Percentiles rank a stretch among this genome's conserved stretches.
Evolutionary conservation across 2,329 filamentous ascomycete species (phyloP).

Genomic region (Claviceps paspali): DNA sequence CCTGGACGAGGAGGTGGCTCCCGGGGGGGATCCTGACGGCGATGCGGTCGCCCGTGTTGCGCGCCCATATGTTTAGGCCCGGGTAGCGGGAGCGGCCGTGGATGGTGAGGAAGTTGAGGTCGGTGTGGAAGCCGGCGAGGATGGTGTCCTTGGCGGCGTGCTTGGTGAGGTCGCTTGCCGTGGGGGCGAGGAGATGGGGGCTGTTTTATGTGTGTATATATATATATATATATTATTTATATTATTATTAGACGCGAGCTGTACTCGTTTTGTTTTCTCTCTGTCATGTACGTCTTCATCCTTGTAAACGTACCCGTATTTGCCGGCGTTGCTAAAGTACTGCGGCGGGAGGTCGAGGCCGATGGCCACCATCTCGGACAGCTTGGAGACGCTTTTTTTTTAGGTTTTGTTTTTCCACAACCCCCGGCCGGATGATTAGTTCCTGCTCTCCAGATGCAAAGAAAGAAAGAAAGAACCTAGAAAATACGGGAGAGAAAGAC

Average conservation of each 20-base stretch:
- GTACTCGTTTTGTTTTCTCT: no score
- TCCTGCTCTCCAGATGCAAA: no score
- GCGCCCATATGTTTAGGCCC: conserved; percentile 47
- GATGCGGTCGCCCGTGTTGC: conserved; percentile 44
- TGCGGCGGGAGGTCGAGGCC: conserved; percentile 37
- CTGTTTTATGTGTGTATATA: no score
- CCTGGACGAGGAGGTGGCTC: conserved; percentile 44
- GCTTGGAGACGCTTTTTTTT: conserved; percentile 32
- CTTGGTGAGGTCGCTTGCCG: conserved; percentile 39
- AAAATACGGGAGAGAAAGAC: no score
- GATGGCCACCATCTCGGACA: conserved; percentile 43
- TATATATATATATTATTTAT: no score
- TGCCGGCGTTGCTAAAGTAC: conserved; percentile 38
- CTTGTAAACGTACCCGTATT: conserved; percentile 38
- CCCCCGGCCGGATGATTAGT: no score
- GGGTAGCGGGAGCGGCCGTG: conserved; percentile 48
- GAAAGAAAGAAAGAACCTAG: neutral
- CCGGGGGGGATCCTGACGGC: conserved; percentile 42
- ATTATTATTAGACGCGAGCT: no score
- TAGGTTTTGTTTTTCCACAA: no score
- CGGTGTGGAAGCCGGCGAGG: conserved; percentile 47
- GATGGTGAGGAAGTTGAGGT: conserved; percentile 50
- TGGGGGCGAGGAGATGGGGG: conserved; percentile 46
- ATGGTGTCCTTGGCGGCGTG: conserved; percentile 41
- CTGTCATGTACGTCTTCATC: no score